phyloP scores from a whole-genome alignment of 2,329 filamentous ascomycete genomes.

The Nemania serpens region DNA sequence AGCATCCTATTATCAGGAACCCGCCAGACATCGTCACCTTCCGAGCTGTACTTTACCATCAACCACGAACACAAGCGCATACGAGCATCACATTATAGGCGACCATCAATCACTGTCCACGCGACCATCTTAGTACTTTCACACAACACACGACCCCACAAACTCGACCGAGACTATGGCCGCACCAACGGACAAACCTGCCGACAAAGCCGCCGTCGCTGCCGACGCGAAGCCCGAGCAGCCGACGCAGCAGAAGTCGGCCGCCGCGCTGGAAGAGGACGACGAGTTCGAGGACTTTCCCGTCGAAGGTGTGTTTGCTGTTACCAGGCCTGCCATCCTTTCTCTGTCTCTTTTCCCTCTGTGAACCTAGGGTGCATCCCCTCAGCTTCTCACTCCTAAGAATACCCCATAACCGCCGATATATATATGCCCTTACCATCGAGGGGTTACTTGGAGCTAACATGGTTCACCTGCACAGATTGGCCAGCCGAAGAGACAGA shows the following conservation, averaged over 20 bases:
- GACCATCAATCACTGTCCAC: not conserved
- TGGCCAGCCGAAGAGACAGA: slow-evolving; percentile 93
- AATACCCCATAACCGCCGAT: not conserved
- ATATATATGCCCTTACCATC: not conserved
- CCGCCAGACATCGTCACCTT: slow-evolving; percentile 17
- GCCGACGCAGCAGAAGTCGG: slow-evolving; percentile 64
- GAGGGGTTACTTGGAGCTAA: slow-evolving; percentile 1
- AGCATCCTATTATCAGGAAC: slow-evolving; percentile 7
- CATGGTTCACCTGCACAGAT: slow-evolving; percentile 58
- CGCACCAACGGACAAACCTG: slow-evolving; percentile 36
- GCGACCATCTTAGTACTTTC: not conserved
- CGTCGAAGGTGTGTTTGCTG: slow-evolving; percentile 74
- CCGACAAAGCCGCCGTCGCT: slow-evolving; percentile 47
- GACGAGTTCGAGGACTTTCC: slow-evolving; percentile 99
- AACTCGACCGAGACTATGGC: slow-evolving; percentile 28
- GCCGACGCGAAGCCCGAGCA: slow-evolving; percentile 51
- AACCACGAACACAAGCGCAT: not conserved
- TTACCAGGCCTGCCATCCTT: not conserved
- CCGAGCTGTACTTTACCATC: not conserved
- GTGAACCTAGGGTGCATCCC: not conserved
- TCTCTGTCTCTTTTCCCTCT: not conserved
- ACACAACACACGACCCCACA: not conserved
- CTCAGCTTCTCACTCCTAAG: not conserved
- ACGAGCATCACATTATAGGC: not conserved
- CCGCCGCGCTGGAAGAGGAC: slow-evolving; percentile 84